phyloP scores from a whole-genome alignment of 2,329 filamentous ascomycete species.

The Juglanconis sp. region DNA sequence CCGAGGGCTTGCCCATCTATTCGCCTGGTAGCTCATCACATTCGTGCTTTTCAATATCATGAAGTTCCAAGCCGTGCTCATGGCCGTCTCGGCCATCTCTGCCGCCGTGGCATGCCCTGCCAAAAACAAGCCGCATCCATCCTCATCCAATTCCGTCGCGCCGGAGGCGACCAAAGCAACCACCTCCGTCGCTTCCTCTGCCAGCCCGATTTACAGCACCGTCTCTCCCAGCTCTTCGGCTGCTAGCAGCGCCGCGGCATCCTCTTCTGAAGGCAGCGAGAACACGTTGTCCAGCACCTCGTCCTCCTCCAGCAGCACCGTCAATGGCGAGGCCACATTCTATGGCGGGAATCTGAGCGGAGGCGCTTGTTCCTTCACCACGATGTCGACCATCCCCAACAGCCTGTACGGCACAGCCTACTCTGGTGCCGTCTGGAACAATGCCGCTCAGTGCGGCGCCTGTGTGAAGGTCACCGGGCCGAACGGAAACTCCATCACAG shows the following conservation, averaged over 20 bases:
- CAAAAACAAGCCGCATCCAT: not conserved
- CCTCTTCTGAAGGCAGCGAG: no score
- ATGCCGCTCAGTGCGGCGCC: constrained; percentile 54
- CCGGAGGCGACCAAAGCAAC: not conserved
- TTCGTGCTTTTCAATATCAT: constrained; percentile 1
- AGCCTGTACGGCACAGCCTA: constrained; percentile 60
- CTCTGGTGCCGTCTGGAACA: constrained; percentile 55
- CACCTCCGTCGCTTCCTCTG: not conserved
- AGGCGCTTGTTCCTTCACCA: constrained; percentile 61
- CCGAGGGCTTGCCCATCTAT: not conserved
- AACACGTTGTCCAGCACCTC: not conserved
- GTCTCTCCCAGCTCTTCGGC: not conserved
- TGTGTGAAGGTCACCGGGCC: constrained; percentile 60
- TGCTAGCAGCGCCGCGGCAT: no score
- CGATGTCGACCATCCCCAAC: constrained; percentile 55
- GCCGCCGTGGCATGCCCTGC: constrained; percentile 2
- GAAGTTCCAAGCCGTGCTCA: constrained; percentile 12
- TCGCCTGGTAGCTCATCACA: not conserved
- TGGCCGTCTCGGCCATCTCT: constrained; percentile 9
- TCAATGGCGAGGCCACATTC: constrained; percentile 44
- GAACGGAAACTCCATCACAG: constrained; percentile 55
- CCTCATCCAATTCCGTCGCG: not conserved
- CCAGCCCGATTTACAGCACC: not conserved
- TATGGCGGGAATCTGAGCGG: constrained; percentile 56
- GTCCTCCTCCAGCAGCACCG: not conserved